phyloP scores from a whole-genome alignment of 2,329 filamentous ascomycete genomes.

The Helotiales sp. region DNA sequence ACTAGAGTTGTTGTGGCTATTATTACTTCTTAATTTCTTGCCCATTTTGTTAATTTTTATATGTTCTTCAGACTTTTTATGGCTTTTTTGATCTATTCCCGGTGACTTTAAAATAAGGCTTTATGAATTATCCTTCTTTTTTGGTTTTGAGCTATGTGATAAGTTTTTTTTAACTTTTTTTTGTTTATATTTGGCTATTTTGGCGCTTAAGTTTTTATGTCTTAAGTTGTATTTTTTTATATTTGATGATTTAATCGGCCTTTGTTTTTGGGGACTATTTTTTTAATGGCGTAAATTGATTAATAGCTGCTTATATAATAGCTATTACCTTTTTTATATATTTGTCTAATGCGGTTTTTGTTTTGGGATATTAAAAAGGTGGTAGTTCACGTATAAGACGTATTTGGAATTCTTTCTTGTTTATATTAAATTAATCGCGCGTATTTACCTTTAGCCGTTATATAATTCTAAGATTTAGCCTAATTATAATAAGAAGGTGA shows the following conservation, averaged over 20 bases:
- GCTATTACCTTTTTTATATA: not conserved
- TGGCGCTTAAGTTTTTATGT: not conserved
- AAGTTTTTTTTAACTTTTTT: not conserved
- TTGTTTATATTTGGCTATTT: not conserved
- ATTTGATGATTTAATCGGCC: not conserved
- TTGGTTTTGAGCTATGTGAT: not conserved
- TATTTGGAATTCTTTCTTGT: not conserved
- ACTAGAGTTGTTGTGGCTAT: too few relatives aligned
- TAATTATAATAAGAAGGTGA: not conserved
- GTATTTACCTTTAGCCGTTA: not conserved
- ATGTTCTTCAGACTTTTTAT: not conserved
- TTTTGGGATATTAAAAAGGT: not conserved
- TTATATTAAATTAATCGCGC: not conserved
- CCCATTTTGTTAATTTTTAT: too few relatives aligned
- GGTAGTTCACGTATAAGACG: not conserved
- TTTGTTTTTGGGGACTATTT: not conserved
- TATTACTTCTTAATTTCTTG: too few relatives aligned
- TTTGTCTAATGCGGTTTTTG: not conserved
- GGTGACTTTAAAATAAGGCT: not conserved
- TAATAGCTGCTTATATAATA: not conserved
- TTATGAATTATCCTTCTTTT: not conserved
- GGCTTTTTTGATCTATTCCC: not conserved
- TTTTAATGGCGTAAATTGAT: not conserved
- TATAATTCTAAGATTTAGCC: not conserved
- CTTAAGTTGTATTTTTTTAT: conserved; percentile 5